phyloP scores from a whole-genome alignment of 2,329 filamentous ascomycete genomes.

The Paecilomyces sp. region DNA sequence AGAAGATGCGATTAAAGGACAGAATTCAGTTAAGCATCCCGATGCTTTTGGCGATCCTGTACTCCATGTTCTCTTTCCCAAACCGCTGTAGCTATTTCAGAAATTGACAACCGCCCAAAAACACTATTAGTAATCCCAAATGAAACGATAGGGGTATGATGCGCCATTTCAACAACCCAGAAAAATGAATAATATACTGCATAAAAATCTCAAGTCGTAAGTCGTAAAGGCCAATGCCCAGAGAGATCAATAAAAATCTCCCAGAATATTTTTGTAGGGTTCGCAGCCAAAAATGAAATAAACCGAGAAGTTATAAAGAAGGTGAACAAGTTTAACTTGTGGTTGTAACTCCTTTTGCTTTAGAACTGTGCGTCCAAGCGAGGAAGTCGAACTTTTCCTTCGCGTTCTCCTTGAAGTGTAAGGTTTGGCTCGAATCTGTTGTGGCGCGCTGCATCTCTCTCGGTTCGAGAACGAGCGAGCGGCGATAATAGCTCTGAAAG shows the following conservation, averaged over 20 bases:
- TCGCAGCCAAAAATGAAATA: not conserved
- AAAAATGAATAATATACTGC: constrained; percentile 3
- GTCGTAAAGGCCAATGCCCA: constrained; percentile 7
- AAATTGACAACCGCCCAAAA: not conserved
- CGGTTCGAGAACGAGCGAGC: constrained; percentile 77
- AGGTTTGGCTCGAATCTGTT: constrained; percentile 17
- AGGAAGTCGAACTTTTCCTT: constrained; percentile 49
- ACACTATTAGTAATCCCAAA: not conserved
- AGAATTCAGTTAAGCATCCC: not conserved
- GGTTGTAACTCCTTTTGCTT: constrained; percentile 31
- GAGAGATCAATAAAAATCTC: constrained; percentile 4
- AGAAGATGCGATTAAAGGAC: not conserved
- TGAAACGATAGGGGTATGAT: constrained; percentile 1
- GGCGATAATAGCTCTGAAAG: constrained; percentile 66
- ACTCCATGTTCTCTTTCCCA: not conserved
- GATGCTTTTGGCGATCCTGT: not conserved
- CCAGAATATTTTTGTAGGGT: not conserved
- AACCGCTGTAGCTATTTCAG: not conserved
- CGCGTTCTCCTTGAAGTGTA: constrained; percentile 29
- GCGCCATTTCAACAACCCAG: not conserved
- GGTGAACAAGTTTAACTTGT: constrained; percentile 17
- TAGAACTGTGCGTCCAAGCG: constrained; percentile 42
- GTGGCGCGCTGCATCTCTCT: constrained; percentile 23
- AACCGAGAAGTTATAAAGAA: not conserved
- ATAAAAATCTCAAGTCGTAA: constrained; percentile 13